Evolutionary conservation across 371 early-diverging fungal species (phyloP).

Genomic region (Capniomyces stellatus): DNA sequence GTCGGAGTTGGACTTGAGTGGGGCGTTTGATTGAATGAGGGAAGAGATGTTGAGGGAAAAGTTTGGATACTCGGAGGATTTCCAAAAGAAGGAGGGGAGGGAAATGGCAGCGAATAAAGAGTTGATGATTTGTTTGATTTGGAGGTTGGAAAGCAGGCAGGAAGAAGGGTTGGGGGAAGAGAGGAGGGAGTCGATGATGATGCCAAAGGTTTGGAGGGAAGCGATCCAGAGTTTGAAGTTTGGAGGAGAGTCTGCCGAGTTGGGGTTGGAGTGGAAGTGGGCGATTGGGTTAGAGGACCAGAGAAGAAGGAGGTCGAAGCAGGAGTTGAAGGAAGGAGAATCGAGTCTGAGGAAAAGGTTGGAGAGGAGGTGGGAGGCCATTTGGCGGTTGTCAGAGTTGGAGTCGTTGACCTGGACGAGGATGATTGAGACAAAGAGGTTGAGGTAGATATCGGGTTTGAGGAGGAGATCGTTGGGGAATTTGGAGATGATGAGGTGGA

Average conservation of each 20-base stretch:
- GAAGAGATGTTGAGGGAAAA: too few relatives aligned
- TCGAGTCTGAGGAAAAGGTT: not conserved
- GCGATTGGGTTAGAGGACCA: not conserved
- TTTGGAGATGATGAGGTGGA: slow-evolving; percentile 54
- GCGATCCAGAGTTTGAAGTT: not conserved
- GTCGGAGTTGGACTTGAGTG: too few relatives aligned
- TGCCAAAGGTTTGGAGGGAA: not conserved
- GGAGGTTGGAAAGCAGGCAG: not conserved
- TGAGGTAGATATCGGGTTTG: not conserved
- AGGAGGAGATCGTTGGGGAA: slow-evolving; percentile 50
- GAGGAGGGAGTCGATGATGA: not conserved
- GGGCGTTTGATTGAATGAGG: too few relatives aligned
- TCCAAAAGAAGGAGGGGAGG: too few relatives aligned
- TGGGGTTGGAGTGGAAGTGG: too few relatives aligned
- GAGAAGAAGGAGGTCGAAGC: not conserved
- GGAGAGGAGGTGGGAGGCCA: not conserved
- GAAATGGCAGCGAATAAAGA: too few relatives aligned
- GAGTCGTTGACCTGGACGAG: not conserved
- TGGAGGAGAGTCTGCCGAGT: too few relatives aligned
- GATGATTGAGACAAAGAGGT: not conserved
- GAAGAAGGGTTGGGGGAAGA: not conserved
- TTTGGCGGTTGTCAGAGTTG: not conserved
- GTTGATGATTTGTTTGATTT: too few relatives aligned
- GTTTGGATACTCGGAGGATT: too few relatives aligned
- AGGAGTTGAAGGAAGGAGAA: not conserved